A percentile compares a stretch with the other conserved stretches of the same genome.
Evolutionary conservation across 1,139 yeast species (phyloP).

Genomic region (Nakaseomyces glabratus): DNA sequence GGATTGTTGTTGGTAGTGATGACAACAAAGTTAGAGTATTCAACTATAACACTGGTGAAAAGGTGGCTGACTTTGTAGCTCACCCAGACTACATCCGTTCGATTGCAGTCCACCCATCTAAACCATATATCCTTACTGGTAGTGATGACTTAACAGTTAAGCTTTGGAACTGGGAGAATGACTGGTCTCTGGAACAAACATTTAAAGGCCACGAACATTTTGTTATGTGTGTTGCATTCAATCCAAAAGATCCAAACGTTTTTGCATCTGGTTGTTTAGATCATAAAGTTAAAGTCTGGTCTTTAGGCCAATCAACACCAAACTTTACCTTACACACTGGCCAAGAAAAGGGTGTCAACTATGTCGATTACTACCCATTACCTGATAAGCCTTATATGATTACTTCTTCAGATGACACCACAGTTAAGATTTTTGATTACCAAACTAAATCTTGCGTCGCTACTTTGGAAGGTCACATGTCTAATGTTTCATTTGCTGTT

Average conservation of each 20-base stretch:
- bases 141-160: conserved; percentile 88
- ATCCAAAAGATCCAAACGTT: conserved; percentile 95
- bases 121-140: conserved; percentile 80
- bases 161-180: conserved; percentile 95
- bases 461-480: conserved; percentile 83
- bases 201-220: conserved; percentile 96
- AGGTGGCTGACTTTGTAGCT: conserved; percentile 90
- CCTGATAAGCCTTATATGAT: conserved; percentile 94
- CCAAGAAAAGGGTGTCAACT: conserved; percentile 88
- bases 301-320: conserved; percentile 79
- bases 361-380: conserved; percentile 92
- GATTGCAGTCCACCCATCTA: conserved; percentile 88
- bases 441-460: conserved; percentile 96
- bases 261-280: conserved; percentile 97
- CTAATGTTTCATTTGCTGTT: conserved; percentile 91
- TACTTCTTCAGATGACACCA: conserved; percentile 86
- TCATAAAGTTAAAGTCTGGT: conserved; percentile 95
- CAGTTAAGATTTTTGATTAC: conserved; percentile 92
- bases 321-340: conserved; percentile 89
- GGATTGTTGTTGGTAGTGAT: conserved; percentile 95
- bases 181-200: conserved; percentile 82
- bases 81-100: conserved; percentile 95
- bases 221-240: conserved; percentile 89
- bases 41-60: conserved; percentile 93
- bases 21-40: conserved; percentile 89